phyloP scores from a whole-genome alignment of 495 filamentous ascomycete species.

The Aspergillus cavernicola region DNA sequence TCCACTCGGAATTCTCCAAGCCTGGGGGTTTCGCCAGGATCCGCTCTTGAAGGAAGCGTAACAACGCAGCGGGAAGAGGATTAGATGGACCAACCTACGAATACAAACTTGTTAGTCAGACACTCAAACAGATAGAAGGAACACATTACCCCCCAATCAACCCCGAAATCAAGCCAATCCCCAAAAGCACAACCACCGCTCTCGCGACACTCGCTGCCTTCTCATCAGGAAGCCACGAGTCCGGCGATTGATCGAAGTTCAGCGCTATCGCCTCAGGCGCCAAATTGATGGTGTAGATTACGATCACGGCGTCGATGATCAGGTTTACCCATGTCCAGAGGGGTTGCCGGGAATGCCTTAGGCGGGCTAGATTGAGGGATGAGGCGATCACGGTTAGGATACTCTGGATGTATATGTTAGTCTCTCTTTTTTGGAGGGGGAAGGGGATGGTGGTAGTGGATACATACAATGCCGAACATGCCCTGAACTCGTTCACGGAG shows the following conservation, averaged over 20 bases:
- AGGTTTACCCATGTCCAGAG: conserved; percentile 4
- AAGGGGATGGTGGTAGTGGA: neutral
- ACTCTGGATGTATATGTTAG: neutral
- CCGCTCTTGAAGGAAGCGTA: neutral
- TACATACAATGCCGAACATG: neutral
- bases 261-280: neutral
- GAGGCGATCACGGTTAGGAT: neutral
- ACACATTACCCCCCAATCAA: conserved; percentile 1
- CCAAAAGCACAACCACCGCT: neutral
- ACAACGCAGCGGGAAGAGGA: neutral
- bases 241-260: neutral
- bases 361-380: conserved; percentile 1
- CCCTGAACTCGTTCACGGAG: neutral
- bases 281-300: neutral
- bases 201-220: neutral
- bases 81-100: conserved; percentile 2
- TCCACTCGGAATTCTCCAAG: conserved; percentile 6
- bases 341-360: neutral
- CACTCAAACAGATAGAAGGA: too few relatives aligned
- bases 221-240: conserved; percentile 7
- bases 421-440: neutral
- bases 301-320: neutral
- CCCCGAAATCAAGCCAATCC: neutral
- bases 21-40: neutral
- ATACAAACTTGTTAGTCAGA: too few relatives aligned